Evolutionary conservation across 2,329 filamentous ascomycete genomes (phyloP).

Genomic region (Trichoderma oligosporum): DNA sequence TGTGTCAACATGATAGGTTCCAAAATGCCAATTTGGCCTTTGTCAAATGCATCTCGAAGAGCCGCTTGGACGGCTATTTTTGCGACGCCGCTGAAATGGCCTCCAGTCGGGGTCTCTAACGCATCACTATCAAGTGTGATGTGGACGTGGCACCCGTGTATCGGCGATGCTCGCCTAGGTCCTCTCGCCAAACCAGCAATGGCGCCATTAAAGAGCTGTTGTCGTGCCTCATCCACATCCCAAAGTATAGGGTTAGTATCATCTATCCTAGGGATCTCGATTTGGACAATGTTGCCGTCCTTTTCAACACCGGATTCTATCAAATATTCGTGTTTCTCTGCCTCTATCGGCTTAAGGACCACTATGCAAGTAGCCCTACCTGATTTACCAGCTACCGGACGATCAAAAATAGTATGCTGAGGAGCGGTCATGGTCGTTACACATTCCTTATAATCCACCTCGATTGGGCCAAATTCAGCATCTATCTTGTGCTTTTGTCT

Average conservation of each 20-base stretch:
- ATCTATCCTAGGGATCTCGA: constrained; percentile 49
- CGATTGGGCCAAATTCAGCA: constrained; percentile 82
- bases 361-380: constrained; percentile 75
- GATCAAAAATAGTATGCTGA: constrained; percentile 67
- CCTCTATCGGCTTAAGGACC: constrained; percentile 58
- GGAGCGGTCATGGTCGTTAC: constrained; percentile 55
- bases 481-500: constrained; percentile 85
- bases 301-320: constrained; percentile 46
- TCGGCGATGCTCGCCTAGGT: constrained; percentile 72
- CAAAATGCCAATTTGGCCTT: constrained; percentile 62
- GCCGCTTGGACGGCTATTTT: constrained; percentile 62
- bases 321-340: constrained; percentile 36
- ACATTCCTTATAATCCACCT: constrained; percentile 92
- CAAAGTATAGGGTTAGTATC: constrained; percentile 47
- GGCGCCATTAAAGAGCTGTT: constrained; percentile 71
- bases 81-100: constrained; percentile 63
- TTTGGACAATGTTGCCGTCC: constrained; percentile 68
- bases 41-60: constrained; percentile 58
- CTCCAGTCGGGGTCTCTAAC: constrained; percentile 57
- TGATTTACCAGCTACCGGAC: constrained; percentile 72
- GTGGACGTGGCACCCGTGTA: constrained; percentile 70
- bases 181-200: constrained; percentile 81
- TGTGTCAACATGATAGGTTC: constrained; percentile 91
- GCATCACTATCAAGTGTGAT: constrained; percentile 64
- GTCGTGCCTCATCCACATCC: constrained; percentile 48